These are phyloP conservation scores for Kurtzmaniella fragi DNA, from an alignment of 805 yeast species.

Conservation along the genomic window DNA sequence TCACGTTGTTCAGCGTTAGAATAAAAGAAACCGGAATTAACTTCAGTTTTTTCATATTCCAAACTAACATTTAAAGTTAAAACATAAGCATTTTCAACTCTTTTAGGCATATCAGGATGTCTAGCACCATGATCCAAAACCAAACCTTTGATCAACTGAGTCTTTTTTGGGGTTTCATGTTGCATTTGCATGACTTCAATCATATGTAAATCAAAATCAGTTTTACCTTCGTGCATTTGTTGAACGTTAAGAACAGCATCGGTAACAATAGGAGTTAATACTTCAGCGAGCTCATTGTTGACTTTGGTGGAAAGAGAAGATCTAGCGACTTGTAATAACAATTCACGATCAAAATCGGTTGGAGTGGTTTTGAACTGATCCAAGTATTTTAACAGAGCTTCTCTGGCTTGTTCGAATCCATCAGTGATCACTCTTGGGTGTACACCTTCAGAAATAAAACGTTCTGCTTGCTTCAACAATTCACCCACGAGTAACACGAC, in stretches of 20 bases:
- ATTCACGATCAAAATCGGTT: slow-evolving; percentile 70
- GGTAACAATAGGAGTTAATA: slow-evolving; percentile 89
- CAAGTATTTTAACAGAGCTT: slow-evolving; percentile 63
- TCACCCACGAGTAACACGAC: slow-evolving; percentile 94
- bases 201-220: slow-evolving; percentile 84
- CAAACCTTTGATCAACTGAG: slow-evolving; percentile 78
- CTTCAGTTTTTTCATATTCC: slow-evolving; percentile 97
- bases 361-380: slow-evolving; percentile 56
- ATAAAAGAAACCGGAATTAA: slow-evolving; percentile 92
- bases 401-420: slow-evolving; percentile 90
- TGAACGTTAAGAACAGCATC: slow-evolving; percentile 88
- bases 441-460: slow-evolving; percentile 87
- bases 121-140: slow-evolving; percentile 98
- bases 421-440: slow-evolving; percentile 94
- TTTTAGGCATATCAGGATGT: slow-evolving; percentile 98
- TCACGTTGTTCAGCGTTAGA: slow-evolving; percentile 95
- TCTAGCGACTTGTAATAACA: slow-evolving; percentile 86
- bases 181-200: slow-evolving; percentile 98
- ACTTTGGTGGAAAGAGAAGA: slow-evolving; percentile 88
- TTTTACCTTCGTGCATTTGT: slow-evolving; percentile 37
- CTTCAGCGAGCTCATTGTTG: slow-evolving; percentile 65
- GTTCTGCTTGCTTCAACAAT: slow-evolving; percentile 87
- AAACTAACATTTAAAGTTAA: slow-evolving; percentile 88
- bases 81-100: slow-evolving; percentile 76
- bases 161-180: slow-evolving; percentile 79